Percentiles rank a stretch among this genome's conserved stretches.
These are phyloP conservation scores for Solanum dulcamara DNA, from an alignment of 257 asterid genomes.

Conservation along the genomic window DNA sequence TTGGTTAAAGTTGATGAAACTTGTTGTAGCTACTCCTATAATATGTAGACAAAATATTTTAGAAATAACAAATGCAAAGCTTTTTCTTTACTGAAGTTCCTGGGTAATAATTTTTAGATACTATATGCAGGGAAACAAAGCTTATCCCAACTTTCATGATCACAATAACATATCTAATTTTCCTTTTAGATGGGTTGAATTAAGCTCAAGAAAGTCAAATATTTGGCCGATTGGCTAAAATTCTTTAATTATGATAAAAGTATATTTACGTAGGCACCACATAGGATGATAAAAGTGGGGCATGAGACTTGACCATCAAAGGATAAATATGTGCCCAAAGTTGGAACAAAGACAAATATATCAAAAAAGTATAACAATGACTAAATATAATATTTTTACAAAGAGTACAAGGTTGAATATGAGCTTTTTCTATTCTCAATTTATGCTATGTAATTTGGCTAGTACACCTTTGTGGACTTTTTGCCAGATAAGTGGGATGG, in stretches of 20 bases:
- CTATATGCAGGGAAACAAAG: not conserved
- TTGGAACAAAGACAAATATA: not conserved
- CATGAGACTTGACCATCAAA: too few species aligned
- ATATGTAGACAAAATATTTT: not conserved
- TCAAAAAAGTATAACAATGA: not conserved
- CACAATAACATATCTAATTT: not conserved
- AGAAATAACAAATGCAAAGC: not conserved
- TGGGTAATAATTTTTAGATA: not conserved
- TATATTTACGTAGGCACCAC: not conserved
- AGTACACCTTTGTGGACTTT: too few species aligned
- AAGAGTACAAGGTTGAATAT: not conserved
- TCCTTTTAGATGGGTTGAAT: not conserved
- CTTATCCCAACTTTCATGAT: not conserved
- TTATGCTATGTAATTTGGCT: too few species aligned
- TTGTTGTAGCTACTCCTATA: not conserved
- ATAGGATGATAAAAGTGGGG: not conserved
- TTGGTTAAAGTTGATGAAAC: too few species aligned
- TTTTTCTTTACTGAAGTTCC: not conserved
- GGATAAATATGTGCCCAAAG: not conserved
- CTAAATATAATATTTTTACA: too few species aligned
- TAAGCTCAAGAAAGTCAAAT: not conserved
- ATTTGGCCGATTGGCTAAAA: not conserved
- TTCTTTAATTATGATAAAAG: not conserved
- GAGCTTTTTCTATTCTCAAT: rapidly evolving
- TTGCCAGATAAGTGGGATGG: too few species aligned